These are phyloP conservation scores for Tylopilus sp. DNA, from an alignment of 1,284 basidiomycete species.

Conservation along the genomic window DNA sequence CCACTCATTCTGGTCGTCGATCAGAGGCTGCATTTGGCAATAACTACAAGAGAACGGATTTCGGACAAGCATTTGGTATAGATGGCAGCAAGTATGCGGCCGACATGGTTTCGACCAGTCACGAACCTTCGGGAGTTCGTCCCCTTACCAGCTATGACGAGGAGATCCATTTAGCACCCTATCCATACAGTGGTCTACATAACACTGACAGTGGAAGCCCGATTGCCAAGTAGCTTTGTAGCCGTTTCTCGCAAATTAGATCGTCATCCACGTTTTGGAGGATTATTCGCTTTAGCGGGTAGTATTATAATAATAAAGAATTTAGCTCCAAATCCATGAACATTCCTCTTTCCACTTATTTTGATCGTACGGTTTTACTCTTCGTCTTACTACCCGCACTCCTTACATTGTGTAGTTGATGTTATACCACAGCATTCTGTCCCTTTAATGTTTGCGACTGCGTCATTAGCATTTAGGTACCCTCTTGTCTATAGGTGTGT, in stretches of 20 bases:
- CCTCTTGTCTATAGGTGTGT: too few relatives aligned
- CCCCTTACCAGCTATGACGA: slow-evolving; percentile 52
- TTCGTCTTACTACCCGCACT: too few relatives aligned
- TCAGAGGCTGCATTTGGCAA: slow-evolving; percentile 40
- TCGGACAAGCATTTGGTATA: slow-evolving; percentile 62
- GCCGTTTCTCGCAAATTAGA: background rate
- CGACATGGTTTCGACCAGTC: slow-evolving; percentile 15
- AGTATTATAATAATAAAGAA: background rate
- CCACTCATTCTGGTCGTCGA: slow-evolving; percentile 49
- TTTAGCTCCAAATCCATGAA: background rate
- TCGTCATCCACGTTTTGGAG: background rate
- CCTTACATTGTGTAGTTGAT: slow-evolving; percentile 15
- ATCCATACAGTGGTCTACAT: slow-evolving; percentile 41
- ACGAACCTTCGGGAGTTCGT: slow-evolving; percentile 30
- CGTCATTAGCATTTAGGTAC: too few relatives aligned
- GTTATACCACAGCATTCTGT: too few relatives aligned
- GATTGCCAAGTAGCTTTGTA: slow-evolving; percentile 10
- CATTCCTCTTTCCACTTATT: slow-evolving; percentile 1
- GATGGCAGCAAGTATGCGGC: slow-evolving; percentile 30
- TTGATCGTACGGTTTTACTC: slow-evolving; percentile 1
- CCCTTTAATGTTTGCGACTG: too few relatives aligned
- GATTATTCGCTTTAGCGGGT: slow-evolving; percentile 1
- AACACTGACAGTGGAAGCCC: slow-evolving; percentile 18
- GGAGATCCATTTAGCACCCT: slow-evolving; percentile 54
- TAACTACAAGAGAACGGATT: slow-evolving; percentile 43